These are phyloP conservation scores for Venturia pyrina DNA, from an alignment of 2,329 filamentous ascomycete genomes.

Conservation along the genomic window DNA sequence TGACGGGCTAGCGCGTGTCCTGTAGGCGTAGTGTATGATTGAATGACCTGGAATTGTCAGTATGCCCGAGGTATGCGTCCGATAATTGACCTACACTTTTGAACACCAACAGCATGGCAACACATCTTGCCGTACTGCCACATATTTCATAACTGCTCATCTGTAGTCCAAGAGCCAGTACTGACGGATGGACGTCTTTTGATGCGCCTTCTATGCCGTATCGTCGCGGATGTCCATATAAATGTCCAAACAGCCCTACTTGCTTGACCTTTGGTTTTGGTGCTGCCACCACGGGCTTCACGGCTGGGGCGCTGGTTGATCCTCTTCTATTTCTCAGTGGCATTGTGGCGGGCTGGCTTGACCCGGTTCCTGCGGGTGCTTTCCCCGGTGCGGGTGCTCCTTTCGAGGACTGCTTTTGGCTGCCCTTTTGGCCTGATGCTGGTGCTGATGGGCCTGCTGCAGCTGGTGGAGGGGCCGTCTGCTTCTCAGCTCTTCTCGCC, in stretches of 20 bases:
- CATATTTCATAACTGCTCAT: constrained; percentile 82
- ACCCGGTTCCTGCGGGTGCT: not conserved
- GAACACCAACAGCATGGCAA: constrained; percentile 81
- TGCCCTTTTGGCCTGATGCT: constrained; percentile 23
- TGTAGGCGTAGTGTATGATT: constrained; percentile 81
- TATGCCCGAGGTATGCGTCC: not conserved
- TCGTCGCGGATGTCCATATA: constrained; percentile 66
- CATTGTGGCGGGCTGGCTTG: constrained; percentile 14
- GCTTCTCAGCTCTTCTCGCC: constrained; percentile 66
- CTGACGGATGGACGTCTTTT: constrained; percentile 73
- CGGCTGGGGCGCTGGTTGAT: constrained; percentile 16
- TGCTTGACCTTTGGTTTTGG: constrained; percentile 25
- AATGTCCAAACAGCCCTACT: constrained; percentile 70
- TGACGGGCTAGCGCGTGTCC: constrained; percentile 81
- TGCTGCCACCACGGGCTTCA: constrained; percentile 9
- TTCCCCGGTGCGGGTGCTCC: not conserved
- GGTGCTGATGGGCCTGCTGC: constrained; percentile 15
- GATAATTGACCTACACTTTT: constrained; percentile 54
- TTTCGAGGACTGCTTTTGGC: constrained; percentile 24
- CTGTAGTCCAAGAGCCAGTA: constrained; percentile 78
- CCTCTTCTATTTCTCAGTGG: constrained; percentile 26
- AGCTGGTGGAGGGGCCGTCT: constrained; percentile 30
- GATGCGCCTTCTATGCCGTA: constrained; percentile 49
- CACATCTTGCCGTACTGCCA: constrained; percentile 79
- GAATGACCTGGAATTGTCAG: constrained; percentile 56